These are phyloP conservation scores for Neohortaea acidophila DNA, from an alignment of 495 filamentous ascomycete genomes.

Conservation along the genomic window DNA sequence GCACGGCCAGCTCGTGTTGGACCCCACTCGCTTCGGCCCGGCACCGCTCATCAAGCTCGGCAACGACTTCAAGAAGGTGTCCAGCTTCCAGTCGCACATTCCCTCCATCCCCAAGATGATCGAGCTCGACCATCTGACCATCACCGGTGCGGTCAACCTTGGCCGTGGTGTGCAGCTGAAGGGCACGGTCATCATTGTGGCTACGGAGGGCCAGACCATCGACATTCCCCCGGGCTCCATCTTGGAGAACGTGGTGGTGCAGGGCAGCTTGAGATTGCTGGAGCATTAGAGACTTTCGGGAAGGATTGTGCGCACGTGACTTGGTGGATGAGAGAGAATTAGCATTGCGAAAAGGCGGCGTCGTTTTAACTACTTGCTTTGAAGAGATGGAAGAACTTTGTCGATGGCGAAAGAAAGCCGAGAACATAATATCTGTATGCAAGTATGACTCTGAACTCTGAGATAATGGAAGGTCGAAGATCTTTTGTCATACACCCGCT, in stretches of 20 bases:
- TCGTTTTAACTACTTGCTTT: no score
- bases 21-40: constrained; percentile 87
- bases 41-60: constrained; percentile 99
- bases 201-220: constrained; percentile 93
- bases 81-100: constrained; percentile 97
- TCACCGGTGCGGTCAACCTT: constrained; percentile 92
- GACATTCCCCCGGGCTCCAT: constrained; percentile 93
- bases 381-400: no score
- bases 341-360: no score
- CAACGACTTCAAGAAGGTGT: constrained; percentile 99
- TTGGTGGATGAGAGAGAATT: no score
- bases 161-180: constrained; percentile 89
- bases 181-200: constrained; percentile 99
- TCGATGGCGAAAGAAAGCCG: no score
- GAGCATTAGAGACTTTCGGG: constrained; percentile 59
- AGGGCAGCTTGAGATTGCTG: constrained; percentile 87
- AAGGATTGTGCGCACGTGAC: no score
- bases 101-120: constrained; percentile 92
- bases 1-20: constrained; percentile 95
- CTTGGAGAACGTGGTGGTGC: constrained; percentile 96
- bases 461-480: no score
- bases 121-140: constrained; percentile 93
- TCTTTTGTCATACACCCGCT: no score
- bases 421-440: no score
- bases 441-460: no score